Conservation (phyloP, 2,329 filamentous ascomycete genomes). For the Cytospora mali region DNA sequence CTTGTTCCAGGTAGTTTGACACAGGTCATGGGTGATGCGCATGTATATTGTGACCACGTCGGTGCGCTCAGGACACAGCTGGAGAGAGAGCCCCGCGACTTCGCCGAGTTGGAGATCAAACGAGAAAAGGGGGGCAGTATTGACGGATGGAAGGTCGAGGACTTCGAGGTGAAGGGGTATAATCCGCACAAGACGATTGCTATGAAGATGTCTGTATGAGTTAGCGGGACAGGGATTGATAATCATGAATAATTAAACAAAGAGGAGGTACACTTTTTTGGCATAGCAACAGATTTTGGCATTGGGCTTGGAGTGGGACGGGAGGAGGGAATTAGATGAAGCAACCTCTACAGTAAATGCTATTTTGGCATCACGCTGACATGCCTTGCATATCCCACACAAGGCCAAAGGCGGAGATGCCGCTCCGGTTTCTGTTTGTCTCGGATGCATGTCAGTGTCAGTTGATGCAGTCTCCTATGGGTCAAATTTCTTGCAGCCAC, state of each 20-base stretch:
- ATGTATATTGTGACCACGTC: slow-evolving; percentile 91
- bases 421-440: neutral
- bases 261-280: neutral
- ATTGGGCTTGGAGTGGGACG: neutral
- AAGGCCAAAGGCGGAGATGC: slow-evolving; percentile 3
- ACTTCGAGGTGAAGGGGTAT: slow-evolving; percentile 87
- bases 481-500: neutral
- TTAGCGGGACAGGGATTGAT: neutral
- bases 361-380: neutral
- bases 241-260: neutral
- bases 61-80: slow-evolving; percentile 84
- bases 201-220: slow-evolving; percentile 97
- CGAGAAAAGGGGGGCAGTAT: slow-evolving; percentile 72
- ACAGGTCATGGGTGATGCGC: slow-evolving; percentile 97
- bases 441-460: neutral
- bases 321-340: neutral
- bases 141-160: slow-evolving; percentile 87
- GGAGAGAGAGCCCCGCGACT: slow-evolving; percentile 75
- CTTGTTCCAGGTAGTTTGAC: slow-evolving; percentile 84
- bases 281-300: neutral
- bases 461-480: neutral
- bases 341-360: neutral
- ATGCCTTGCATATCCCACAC: neutral
- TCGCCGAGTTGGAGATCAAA: slow-evolving; percentile 76
- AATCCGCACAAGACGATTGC: slow-evolving; percentile 87